These are phyloP conservation scores for Pyrenophora seminiperda DNA, from an alignment of 2,329 filamentous ascomycete genomes.

Conservation along the genomic window DNA sequence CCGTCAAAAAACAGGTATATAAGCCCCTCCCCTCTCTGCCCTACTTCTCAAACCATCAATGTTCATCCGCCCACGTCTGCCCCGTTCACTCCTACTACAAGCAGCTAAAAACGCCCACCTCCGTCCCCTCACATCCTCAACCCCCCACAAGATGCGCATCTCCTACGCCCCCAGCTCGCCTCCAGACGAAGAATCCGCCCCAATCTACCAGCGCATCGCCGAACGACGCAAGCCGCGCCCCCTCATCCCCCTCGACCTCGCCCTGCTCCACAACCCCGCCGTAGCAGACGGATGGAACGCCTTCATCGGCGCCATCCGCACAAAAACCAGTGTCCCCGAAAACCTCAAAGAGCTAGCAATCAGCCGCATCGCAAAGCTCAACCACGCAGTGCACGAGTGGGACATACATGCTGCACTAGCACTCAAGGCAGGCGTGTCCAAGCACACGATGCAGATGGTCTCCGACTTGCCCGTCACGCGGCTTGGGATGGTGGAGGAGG, in stretches of 20 bases:
- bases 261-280: constrained; percentile 61
- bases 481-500: constrained; percentile 19
- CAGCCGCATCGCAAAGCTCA: constrained; percentile 79
- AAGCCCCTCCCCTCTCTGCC: constrained; percentile 1
- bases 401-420: constrained; percentile 73
- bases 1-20: constrained; percentile 8
- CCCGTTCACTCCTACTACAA: background rate
- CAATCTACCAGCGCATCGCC: constrained; percentile 59
- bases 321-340: constrained; percentile 56
- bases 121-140: constrained; percentile 12
- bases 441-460: constrained; percentile 60
- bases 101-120: background rate
- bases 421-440: constrained; percentile 63
- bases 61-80: background rate
- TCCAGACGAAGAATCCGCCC: constrained; percentile 52
- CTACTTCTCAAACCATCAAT: background rate
- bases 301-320: constrained; percentile 64
- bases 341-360: constrained; percentile 76
- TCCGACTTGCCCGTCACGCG: constrained; percentile 26
- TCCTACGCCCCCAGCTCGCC: constrained; percentile 59
- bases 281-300: constrained; percentile 64
- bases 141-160: constrained; percentile 57
- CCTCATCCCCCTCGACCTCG: constrained; percentile 61
- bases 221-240: constrained; percentile 58
- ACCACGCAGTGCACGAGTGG: constrained; percentile 87